Conservation (phyloP, 441 rosid genomes). For the Bruguiera hainesii region DNA sequence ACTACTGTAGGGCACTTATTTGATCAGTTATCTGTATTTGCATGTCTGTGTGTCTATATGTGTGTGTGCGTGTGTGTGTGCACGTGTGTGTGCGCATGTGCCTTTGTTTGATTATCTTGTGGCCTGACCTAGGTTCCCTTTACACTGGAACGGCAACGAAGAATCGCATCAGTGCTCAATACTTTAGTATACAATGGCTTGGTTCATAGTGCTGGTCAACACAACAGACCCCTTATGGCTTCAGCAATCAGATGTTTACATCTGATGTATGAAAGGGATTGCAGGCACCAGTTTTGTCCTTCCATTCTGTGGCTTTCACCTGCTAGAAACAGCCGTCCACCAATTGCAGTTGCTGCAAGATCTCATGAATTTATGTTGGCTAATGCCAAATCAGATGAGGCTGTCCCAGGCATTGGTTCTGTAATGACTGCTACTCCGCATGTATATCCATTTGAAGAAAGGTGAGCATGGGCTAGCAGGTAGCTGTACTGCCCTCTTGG, state of each 20-base stretch:
- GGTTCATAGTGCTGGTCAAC: conserved; percentile 42
- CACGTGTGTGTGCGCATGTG: too few species aligned
- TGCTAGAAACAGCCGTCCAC: conserved; percentile 73
- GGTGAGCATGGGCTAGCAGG: conserved; percentile 40
- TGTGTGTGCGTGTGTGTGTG: too few species aligned
- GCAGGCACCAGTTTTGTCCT: conserved; percentile 90
- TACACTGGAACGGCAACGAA: conserved; percentile 73
- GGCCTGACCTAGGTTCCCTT: conserved; percentile 70
- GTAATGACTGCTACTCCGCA: conserved; percentile 81
- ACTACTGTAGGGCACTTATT: conserved; percentile 25
- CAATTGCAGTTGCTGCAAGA: conserved; percentile 91
- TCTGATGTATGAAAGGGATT: conserved; percentile 94
- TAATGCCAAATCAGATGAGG: conserved; percentile 46
- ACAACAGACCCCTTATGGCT: conserved; percentile 69
- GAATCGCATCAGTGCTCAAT: conserved; percentile 82
- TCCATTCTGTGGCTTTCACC: conserved; percentile 95
- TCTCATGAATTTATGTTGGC: conserved; percentile 66
- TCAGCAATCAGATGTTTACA: conserved; percentile 93
- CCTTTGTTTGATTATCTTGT: conserved; percentile 15
- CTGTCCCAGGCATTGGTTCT: conserved; percentile 56
- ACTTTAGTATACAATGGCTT: conserved; percentile 85
- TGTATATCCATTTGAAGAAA: conserved; percentile 97
- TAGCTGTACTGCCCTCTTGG: conserved; percentile 5
- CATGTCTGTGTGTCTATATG: too few species aligned
- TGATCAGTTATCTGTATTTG: conserved; percentile 13